Evolutionary conservation across 2,329 filamentous ascomycete species (phyloP), one percentile per base, ranked within the genome.

Genomic region (Tolypocladium album): DNA sequence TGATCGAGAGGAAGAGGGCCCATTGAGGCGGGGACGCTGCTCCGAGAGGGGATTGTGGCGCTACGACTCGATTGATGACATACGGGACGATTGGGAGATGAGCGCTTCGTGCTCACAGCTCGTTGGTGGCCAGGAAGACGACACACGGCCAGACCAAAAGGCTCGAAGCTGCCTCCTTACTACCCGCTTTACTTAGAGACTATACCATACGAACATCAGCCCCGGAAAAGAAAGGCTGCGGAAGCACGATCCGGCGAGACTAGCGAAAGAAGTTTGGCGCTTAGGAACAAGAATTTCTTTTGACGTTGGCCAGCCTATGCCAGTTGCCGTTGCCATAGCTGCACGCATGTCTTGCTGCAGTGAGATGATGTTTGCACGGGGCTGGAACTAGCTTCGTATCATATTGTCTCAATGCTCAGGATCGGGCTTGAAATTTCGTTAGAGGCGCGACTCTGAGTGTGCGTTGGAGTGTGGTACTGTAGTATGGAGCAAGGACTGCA

Each of bases 1-100:
- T 71, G 66, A 64, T 82, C 47, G 71, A 70, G 52, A 75, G 73
- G 71, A 71, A 71, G 59, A 78, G 75, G 72, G 58, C 17, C 61
- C 60, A 45, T 45, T 53, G 52, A 53, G 55, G 36, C 13, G 20
- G 42, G 47, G 1, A 42, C 22, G 1, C 20, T 45, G 11, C 22
- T 27, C 8, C 31, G 12, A 22, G 50, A 2, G 31, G 4, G n/a
- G 27, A 3, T 36, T 31, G 50, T 20, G 50, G 31, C 20, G 31
- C 20, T 31, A 13, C 50, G 12, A 13, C 20, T 36, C 7, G 31
- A 34, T 22, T 34, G 17, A 53, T 3, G 50, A 20, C 11, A n/a
- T 20, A 11, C 50, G 22, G 20, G 31, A 53, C 17, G 50, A n/a
- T n/a, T 20, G 4, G 50, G 8, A 13, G 17, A n/a, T 34, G 13